Conservation (phyloP, 2,329 filamentous ascomycete species). For the Pseudodiploospora longispora region DNA sequence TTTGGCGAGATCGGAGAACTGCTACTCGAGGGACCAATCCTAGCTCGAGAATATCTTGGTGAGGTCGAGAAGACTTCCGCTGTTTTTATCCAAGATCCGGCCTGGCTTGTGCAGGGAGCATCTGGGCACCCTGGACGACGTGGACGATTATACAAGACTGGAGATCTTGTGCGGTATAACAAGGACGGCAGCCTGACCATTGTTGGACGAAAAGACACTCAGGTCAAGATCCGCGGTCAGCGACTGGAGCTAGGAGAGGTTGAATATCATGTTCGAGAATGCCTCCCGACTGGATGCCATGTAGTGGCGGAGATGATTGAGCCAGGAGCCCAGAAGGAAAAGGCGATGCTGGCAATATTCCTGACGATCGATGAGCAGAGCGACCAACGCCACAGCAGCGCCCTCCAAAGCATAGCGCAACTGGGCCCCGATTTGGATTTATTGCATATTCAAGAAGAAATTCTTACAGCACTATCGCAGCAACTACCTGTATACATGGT, state of each 20-base stretch:
- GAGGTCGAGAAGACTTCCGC: slow-evolving; percentile 34
- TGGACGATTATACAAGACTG: slow-evolving; percentile 26
- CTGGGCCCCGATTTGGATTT: neutral
- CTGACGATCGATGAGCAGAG: neutral
- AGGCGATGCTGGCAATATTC: neutral
- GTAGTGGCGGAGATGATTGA: neutral
- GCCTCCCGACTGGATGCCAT: neutral
- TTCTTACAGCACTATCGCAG: slow-evolving; percentile 1
- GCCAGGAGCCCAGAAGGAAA: neutral
- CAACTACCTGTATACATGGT: slow-evolving; percentile 14
- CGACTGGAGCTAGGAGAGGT: slow-evolving; percentile 31
- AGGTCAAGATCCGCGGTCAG: slow-evolving; percentile 46
- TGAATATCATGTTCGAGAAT: neutral
- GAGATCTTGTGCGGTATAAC: slow-evolving; percentile 22
- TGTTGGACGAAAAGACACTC: slow-evolving; percentile 34
- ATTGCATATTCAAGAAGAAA: neutral
- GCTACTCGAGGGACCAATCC: slow-evolving; percentile 31
- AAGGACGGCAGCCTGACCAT: slow-evolving; percentile 20
- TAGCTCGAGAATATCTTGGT: slow-evolving; percentile 42
- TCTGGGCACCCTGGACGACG: slow-evolving; percentile 20
- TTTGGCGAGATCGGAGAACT: slow-evolving; percentile 25
- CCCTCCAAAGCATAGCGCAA: neutral
- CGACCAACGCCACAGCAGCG: neutral
- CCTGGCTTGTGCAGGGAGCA: slow-evolving; percentile 22
- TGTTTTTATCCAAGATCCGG: slow-evolving; percentile 36